Conservation (phyloP, 1,139 yeast species). For the Hyphopichia pseudoburtonii region DNA sequence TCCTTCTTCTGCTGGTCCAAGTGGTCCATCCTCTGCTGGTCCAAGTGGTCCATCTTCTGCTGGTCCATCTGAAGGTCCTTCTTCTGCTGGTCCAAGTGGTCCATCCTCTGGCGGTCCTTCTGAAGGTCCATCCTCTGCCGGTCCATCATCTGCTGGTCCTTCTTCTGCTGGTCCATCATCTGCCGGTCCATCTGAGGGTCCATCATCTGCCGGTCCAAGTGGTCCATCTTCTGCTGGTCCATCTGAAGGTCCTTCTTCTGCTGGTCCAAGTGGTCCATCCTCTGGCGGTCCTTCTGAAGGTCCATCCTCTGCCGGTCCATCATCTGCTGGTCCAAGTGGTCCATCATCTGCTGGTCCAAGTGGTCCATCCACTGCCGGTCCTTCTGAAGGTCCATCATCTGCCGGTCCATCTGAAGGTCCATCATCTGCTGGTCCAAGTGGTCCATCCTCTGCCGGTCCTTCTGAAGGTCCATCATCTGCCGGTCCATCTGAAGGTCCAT, state of each 20-base stretch:
- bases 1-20: constrained; percentile 2
- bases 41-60: background rate
- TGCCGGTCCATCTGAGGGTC: background rate
- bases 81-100: constrained; percentile 1
- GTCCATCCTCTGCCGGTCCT: too few relatives aligned
- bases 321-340: background rate
- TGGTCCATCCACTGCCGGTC: too few relatives aligned
- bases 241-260: too few relatives aligned
- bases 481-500: too few relatives aligned
- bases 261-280: constrained; percentile 8
- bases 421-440: too few relatives aligned
- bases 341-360: background rate
- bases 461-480: too few relatives aligned
- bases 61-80: background rate
- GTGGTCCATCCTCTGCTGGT: background rate
- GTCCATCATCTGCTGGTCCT: background rate
- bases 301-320: too few relatives aligned
- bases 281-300: background rate
- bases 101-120: constrained; percentile 3
- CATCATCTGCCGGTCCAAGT: background rate
- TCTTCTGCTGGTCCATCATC: background rate
- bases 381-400: too few relatives aligned
- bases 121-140: background rate
- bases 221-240: too few relatives aligned
- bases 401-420: too few relatives aligned